A percentile compares a stretch with the other conserved stretches of the same genome.
Evolutionary conservation across 805 yeast species (phyloP).

Genomic region (Teunomyces lycoperdinae): DNA sequence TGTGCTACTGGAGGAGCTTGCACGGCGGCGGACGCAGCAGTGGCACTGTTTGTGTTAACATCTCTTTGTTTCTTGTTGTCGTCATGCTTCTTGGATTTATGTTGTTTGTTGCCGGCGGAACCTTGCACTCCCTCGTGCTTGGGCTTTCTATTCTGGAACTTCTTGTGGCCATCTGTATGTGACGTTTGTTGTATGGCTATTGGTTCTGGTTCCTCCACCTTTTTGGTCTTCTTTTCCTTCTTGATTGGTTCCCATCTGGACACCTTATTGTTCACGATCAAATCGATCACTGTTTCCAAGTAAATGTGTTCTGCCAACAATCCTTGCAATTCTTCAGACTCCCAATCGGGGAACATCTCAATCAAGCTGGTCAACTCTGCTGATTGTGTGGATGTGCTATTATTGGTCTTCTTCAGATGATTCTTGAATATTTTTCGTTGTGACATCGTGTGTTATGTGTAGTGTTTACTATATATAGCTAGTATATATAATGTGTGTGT

Average conservation of each 20-base stretch:
- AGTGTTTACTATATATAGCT: constrained; percentile 1
- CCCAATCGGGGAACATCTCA: constrained; percentile 96
- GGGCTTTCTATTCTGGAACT: constrained; percentile 1
- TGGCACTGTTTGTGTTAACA: constrained; percentile 9
- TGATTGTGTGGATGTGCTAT: constrained; percentile 15
- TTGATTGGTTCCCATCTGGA: constrained; percentile 93
- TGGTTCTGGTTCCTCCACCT: constrained; percentile 10
- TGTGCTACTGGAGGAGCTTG: constrained; percentile 15
- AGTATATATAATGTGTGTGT: constrained; percentile 2
- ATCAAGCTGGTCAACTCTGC: constrained; percentile 53
- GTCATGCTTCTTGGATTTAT: constrained; percentile 4
- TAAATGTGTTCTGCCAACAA: constrained; percentile 73
- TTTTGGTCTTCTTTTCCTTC: constrained; percentile 52
- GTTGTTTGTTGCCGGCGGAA: background rate
- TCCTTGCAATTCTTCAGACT: constrained; percentile 73
- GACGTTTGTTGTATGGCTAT: constrained; percentile 5
- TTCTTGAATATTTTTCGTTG: constrained; percentile 44
- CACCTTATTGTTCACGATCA: constrained; percentile 87
- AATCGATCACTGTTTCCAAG: constrained; percentile 76
- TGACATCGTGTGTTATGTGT: constrained; percentile 10
- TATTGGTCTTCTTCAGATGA: constrained; percentile 40
- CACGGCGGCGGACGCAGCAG: constrained; percentile 17
- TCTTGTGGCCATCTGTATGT: constrained; percentile 1
- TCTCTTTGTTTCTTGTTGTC: constrained; percentile 7
- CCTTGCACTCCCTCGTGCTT: constrained; percentile 3